phyloP scores from a whole-genome alignment of 305 asterid species.

The Fraxinus albicans region DNA sequence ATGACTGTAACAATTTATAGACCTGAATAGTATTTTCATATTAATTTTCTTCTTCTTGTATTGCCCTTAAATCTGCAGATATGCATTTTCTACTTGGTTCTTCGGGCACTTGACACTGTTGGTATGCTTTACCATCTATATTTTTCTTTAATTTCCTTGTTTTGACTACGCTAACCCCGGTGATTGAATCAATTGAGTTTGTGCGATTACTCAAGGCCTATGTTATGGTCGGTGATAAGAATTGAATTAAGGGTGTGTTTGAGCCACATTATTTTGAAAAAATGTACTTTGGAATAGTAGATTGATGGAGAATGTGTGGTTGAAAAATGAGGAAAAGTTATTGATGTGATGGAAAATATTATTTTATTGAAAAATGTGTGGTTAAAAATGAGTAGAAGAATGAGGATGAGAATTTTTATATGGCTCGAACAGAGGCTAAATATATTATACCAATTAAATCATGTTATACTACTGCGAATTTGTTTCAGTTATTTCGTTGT shows the following conservation, averaged over 20 bases:
- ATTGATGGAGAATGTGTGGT: too few relatives aligned
- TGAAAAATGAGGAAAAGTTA: too few relatives aligned
- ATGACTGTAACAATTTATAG: not conserved
- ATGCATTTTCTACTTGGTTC: conserved; percentile 12
- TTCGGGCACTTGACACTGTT: conserved; percentile 7
- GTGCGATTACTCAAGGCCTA: not conserved
- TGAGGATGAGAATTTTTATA: too few relatives aligned
- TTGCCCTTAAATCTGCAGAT: not conserved
- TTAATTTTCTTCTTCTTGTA: not conserved
- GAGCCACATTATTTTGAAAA: too few relatives aligned
- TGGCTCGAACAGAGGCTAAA: too few relatives aligned
- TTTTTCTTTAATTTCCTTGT: not conserved
- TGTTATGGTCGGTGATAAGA: not conserved
- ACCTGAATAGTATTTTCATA: not conserved
- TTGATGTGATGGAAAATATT: too few relatives aligned
- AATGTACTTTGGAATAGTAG: too few relatives aligned
- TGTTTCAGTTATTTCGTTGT: not conserved
- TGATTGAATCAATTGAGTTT: not conserved
- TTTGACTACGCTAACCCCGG: not conserved
- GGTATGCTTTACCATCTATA: not conserved
- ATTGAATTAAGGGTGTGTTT: not conserved
- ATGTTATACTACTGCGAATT: not conserved
- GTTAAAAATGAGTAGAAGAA: too few relatives aligned
- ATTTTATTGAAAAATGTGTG: too few relatives aligned
- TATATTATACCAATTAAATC: not conserved